A percentile compares a stretch with the other conserved stretches of the same genome.
Evolutionary conservation across 164 flowering plant genomes (phyloP).

Genomic region (Aristolochia californica): DNA sequence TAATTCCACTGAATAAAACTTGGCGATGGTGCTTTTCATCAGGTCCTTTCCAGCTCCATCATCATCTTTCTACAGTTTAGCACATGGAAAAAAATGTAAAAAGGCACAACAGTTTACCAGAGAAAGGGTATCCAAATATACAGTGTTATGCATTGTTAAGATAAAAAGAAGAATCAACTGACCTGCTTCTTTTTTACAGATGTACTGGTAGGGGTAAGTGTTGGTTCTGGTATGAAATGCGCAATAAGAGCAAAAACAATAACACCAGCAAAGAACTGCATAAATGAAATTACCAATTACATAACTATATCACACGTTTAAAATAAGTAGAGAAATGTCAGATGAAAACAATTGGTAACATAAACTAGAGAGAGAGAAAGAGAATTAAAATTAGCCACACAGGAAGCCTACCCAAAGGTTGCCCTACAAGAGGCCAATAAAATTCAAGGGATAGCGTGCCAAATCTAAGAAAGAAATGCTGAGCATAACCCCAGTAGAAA

Average conservation of each 20-base stretch:
- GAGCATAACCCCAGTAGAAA: slow-evolving; percentile 96
- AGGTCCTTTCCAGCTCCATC: slow-evolving; percentile 65
- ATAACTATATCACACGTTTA: not conserved
- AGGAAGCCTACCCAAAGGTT: slow-evolving; percentile 70
- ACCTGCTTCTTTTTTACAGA: slow-evolving; percentile 7
- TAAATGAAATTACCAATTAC: slow-evolving; percentile 4
- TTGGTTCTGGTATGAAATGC: slow-evolving; percentile 84
- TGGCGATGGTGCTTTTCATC: slow-evolving; percentile 87
- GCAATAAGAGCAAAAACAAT: slow-evolving; percentile 66
- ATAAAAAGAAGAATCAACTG: not conserved
- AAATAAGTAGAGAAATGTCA: too few relatives aligned
- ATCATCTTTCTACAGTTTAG: slow-evolving; percentile 35
- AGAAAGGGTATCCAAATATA: not conserved
- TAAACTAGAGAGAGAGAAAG: too few relatives aligned
- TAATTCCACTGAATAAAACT: slow-evolving; percentile 87
- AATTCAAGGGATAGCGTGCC: slow-evolving; percentile 92
- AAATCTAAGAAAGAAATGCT: slow-evolving; percentile 94
- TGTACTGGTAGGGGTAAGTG: slow-evolving; percentile 29
- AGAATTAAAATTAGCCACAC: not conserved
- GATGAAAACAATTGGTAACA: too few relatives aligned
- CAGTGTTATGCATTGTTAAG: not conserved
- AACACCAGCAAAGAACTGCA: slow-evolving; percentile 91
- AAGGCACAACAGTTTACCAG: not conserved
- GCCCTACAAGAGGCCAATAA: slow-evolving; percentile 86
- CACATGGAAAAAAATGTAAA: not conserved